Percentiles rank a stretch among this genome's conserved stretches.
Evolutionary conservation across 2,329 filamentous ascomycete genomes (phyloP).

Genomic region (Colletotrichum echinochloae): DNA sequence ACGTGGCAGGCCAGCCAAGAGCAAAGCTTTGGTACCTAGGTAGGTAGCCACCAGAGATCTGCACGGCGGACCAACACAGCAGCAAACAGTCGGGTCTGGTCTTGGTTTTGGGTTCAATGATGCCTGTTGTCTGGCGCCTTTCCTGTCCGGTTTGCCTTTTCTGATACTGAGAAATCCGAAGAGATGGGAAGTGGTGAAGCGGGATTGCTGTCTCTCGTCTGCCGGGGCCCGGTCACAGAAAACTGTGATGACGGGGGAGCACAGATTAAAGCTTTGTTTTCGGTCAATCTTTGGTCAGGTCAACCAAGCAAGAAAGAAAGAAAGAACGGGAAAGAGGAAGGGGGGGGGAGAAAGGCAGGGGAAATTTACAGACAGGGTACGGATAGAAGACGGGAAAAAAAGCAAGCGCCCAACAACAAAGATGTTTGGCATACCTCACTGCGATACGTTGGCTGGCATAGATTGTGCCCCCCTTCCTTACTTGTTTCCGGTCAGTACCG

Average conservation of each 20-base stretch:
- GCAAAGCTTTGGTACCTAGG: neutral
- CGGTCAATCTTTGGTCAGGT: neutral
- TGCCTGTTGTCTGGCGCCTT: slow-evolving; percentile 3
- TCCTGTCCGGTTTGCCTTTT: neutral
- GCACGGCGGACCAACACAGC: slow-evolving; percentile 7
- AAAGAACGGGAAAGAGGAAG: neutral
- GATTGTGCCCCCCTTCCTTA: neutral
- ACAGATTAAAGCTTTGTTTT: neutral
- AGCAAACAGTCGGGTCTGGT: neutral
- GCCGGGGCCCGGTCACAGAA: neutral
- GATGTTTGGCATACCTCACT: slow-evolving; percentile 7
- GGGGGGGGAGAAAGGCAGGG: neutral
- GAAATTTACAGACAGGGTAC: neutral
- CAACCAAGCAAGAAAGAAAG: neutral
- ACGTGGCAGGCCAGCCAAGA: neutral
- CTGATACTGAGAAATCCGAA: neutral
- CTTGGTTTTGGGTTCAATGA: neutral
- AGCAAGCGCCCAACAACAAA: slow-evolving; percentile 21
- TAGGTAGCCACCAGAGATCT: neutral
- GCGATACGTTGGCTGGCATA: slow-evolving; percentile 13
- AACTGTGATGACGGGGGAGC: slow-evolving; percentile 4
- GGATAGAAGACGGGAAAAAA: slow-evolving; percentile 1
- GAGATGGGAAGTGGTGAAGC: slow-evolving; percentile 22
- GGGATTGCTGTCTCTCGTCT: slow-evolving; percentile 6
- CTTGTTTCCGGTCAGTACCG: neutral